Evolutionary conservation across 768 basidiomycete species (phyloP).

Genomic region (Lactifluus subvellereus): DNA sequence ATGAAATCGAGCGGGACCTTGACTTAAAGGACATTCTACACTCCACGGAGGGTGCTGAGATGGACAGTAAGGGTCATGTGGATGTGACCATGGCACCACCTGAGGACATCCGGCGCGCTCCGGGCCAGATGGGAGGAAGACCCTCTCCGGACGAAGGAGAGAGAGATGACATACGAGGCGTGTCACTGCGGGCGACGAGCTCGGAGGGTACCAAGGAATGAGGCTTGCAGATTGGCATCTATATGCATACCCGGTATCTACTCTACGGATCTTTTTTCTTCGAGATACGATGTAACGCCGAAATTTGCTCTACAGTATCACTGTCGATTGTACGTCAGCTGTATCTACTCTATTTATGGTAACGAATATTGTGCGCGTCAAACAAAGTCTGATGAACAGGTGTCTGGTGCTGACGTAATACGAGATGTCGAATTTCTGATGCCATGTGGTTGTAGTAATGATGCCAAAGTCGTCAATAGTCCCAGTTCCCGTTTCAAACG

Average conservation of each 20-base stretch:
- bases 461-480: too few relatives aligned
- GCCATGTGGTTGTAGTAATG: too few relatives aligned
- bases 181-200: not conserved
- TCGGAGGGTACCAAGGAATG: not conserved
- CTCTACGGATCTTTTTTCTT: not conserved
- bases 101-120: conserved; percentile 23
- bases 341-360: too few relatives aligned
- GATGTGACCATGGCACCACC: conserved; percentile 44
- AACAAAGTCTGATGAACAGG: too few relatives aligned
- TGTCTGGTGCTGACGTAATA: too few relatives aligned
- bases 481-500: too few relatives aligned
- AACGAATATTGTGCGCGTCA: too few relatives aligned
- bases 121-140: not conserved
- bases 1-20: conserved; percentile 56
- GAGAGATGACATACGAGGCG: not conserved
- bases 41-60: conserved; percentile 44
- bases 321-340: not conserved
- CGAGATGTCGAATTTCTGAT: too few relatives aligned
- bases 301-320: not conserved
- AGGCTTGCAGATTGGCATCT: not conserved
- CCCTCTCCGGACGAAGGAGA: not conserved
- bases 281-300: too few relatives aligned
- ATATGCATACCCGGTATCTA: not conserved
- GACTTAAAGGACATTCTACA: conserved; percentile 45
- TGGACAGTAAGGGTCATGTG: conserved; percentile 60